Percentiles rank a stretch among this genome's conserved stretches.
Evolutionary conservation across 2,329 filamentous ascomycete species (phyloP).

Genomic region (Myriangium duriaei): DNA sequence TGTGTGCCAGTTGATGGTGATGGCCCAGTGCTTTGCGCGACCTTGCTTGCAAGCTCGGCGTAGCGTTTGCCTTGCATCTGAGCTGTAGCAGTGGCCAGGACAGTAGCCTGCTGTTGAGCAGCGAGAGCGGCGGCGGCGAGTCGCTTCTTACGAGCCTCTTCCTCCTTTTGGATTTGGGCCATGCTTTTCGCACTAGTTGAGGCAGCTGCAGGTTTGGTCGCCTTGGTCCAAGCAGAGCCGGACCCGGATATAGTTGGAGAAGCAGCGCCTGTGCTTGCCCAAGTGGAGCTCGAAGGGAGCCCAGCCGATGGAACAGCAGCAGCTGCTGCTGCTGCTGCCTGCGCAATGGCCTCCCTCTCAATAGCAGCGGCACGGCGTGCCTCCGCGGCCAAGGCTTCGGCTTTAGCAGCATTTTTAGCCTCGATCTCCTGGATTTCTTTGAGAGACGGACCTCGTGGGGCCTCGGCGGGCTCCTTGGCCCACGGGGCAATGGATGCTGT

Average conservation of each 20-base stretch:
- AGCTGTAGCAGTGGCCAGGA: slow-evolving; percentile 30
- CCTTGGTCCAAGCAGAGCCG: slow-evolving; percentile 54
- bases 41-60: slow-evolving; percentile 83
- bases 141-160: slow-evolving; percentile 78
- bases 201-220: slow-evolving; percentile 38
- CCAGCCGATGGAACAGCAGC: slow-evolving; percentile 52
- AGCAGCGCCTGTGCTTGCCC: slow-evolving; percentile 63
- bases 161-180: slow-evolving; percentile 92
- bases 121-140: slow-evolving; percentile 39
- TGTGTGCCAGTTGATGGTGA: slow-evolving; percentile 24
- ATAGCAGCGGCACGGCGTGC: slow-evolving; percentile 57
- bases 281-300: slow-evolving; percentile 77
- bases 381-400: slow-evolving; percentile 67
- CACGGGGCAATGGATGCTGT: slow-evolving; percentile 76
- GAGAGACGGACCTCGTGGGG: slow-evolving; percentile 74
- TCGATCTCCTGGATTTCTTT: slow-evolving; percentile 96
- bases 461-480: slow-evolving; percentile 69
- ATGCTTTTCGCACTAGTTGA: slow-evolving; percentile 66
- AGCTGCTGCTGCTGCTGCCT: slow-evolving; percentile 33
- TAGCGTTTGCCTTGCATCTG: slow-evolving; percentile 66
- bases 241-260: slow-evolving; percentile 54
- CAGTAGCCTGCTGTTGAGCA: slow-evolving; percentile 26
- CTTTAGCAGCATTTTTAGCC: slow-evolving; percentile 81
- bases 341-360: slow-evolving; percentile 62
- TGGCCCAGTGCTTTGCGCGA: slow-evolving; percentile 14